Conservation (phyloP, 176 grass and related monocot species). For the Alloteropsis semialata region DNA sequence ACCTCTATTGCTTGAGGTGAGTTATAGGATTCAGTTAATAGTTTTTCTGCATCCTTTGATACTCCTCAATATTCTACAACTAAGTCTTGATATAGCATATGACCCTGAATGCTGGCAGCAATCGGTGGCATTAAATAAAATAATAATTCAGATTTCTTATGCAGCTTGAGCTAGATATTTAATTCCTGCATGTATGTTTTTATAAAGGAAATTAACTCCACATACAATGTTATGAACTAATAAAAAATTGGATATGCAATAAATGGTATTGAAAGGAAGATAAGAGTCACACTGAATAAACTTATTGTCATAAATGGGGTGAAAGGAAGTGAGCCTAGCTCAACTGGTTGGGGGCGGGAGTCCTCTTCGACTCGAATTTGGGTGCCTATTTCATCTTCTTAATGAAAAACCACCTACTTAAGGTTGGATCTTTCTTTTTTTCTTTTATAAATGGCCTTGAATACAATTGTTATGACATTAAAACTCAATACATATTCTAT, state of each 20-base stretch:
- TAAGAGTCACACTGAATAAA: slow-evolving; percentile 2
- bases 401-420: neutral
- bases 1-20: slow-evolving; percentile 90
- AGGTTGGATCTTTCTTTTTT: neutral
- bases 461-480: slow-evolving; percentile 1
- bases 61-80: neutral
- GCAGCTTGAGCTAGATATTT: slow-evolving; percentile 7
- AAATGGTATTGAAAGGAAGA: slow-evolving; percentile 20
- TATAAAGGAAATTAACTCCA: neutral
- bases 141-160: neutral
- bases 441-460: too few relatives aligned
- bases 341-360: neutral
- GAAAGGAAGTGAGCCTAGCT: neutral
- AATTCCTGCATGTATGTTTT: neutral
- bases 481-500: slow-evolving; percentile 26
- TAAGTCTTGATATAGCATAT: neutral
- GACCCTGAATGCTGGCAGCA: neutral
- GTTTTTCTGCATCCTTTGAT: neutral
- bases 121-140: neutral
- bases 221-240: neutral
- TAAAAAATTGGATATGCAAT: slow-evolving; percentile 15
- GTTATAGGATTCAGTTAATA: slow-evolving; percentile 13
- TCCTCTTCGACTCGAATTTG: neutral
- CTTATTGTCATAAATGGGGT: slow-evolving; percentile 6
- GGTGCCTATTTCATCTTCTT: neutral